These are phyloP conservation scores for Eustoma russellianum DNA, from an alignment of 257 asterid species.

Conservation along the genomic window DNA sequence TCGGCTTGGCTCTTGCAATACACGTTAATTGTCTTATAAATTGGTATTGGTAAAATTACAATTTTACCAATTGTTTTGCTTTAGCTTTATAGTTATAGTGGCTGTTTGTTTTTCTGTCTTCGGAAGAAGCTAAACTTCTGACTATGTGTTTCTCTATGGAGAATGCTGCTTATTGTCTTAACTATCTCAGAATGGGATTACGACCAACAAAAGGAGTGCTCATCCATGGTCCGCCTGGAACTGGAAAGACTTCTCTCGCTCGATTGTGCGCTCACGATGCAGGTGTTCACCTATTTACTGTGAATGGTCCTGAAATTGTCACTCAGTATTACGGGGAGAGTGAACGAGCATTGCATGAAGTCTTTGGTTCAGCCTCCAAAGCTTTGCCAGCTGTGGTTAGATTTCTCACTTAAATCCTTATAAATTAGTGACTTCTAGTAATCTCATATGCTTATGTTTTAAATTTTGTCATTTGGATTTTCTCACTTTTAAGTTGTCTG, in stretches of 20 bases:
- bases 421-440: background rate
- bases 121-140: too few species aligned
- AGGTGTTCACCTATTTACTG: constrained; percentile 68
- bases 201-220: constrained; percentile 95
- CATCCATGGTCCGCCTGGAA: constrained; percentile 97
- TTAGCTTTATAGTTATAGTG: too few species aligned
- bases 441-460: background rate
- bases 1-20: too few species aligned
- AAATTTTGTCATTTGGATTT: too few species aligned
- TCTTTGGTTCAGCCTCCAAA: constrained; percentile 69
- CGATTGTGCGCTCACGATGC: constrained; percentile 60
- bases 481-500: too few species aligned
- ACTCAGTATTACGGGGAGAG: constrained; percentile 83
- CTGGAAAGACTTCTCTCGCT: constrained; percentile 93
- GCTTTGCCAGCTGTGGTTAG: constrained; percentile 88
- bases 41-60: too few species aligned
- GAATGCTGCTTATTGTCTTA: constrained; percentile 19
- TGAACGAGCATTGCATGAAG: constrained; percentile 76
- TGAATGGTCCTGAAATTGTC: constrained; percentile 89
- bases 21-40: too few species aligned
- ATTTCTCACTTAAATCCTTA: constrained; percentile 8
- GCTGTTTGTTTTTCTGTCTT: too few species aligned
- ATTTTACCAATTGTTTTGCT: too few species aligned
- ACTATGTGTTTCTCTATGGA: too few species aligned
- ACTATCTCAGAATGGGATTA: constrained; percentile 59